Base-by-base conservation (phyloP, 106 monocot species). In the Gastrodia elata region DNA sequence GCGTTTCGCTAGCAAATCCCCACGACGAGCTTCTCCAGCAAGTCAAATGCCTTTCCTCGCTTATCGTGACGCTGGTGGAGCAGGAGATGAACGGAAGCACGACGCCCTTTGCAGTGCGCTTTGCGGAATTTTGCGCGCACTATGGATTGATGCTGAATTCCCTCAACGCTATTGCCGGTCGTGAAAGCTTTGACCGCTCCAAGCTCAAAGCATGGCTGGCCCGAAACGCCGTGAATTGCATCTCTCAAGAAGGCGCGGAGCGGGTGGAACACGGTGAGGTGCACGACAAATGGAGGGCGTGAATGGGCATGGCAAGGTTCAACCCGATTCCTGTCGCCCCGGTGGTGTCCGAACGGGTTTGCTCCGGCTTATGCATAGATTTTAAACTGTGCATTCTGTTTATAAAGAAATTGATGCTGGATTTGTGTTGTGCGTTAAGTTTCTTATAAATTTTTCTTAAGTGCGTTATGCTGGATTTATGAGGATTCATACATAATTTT, bases 81-180 rank as follows among this genome's bases (percentile, higher is more conserved):
- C 87, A 84, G 56, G 87, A 88, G 38, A 70, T 84, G 68, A 88
- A 88, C 77, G 64, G 70, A 24, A 88, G 84, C 78, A 88, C 87
- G 28, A 77, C 87, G 10, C 84, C 87, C 10, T 84, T 88, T 76
- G 70, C 78, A 22, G 28, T 79, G 10, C 73, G 87, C 36, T 81
- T 84, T 43, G 43, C 64, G 15, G 87, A 87, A 25, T 73, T 77
- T 18, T 76, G 76, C 71, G 79, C 49, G n/a, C 71, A 87, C 78
- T 81, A 81, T 82, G 76, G 79, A 32, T 78, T 79, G 14, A 20
- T 84, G 30, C 73, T 87, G 38, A 84, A 87, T 42, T 83, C 87
- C 13, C 76, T 87, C 27, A 76, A 84, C 25, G 81, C 81, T 10
- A 56, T 70, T 2, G 36, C 27, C 44, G 9, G 33, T 7, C 70